Conservation (phyloP, 2,329 filamentous ascomycete genomes). For the Pleurostoma richardsiae region DNA sequence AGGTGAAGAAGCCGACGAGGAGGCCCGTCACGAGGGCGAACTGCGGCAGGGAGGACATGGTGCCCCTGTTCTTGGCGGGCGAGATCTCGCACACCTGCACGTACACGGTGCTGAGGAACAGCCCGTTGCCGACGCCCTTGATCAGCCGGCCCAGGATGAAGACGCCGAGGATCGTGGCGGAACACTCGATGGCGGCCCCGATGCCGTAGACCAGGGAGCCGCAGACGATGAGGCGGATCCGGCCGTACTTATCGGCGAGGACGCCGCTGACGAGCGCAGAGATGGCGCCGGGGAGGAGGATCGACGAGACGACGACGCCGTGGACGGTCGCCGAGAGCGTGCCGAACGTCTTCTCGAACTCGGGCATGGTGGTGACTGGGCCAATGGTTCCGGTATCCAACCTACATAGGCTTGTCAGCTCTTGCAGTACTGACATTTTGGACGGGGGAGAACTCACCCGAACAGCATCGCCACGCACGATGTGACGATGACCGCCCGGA, state of each 20-base stretch:
- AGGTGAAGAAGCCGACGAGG: slow-evolving; percentile 53
- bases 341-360: slow-evolving; percentile 45
- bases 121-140: slow-evolving; percentile 51
- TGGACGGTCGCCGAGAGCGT: slow-evolving; percentile 48
- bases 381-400: slow-evolving; percentile 49
- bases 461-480: slow-evolving; percentile 13
- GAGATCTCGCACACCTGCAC: slow-evolving; percentile 57
- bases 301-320: slow-evolving; percentile 55
- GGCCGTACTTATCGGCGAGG: slow-evolving; percentile 48
- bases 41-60: slow-evolving; percentile 47
- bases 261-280: slow-evolving; percentile 54
- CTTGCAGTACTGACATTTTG: neutral
- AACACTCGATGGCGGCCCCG: slow-evolving; percentile 38
- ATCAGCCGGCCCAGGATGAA: slow-evolving; percentile 52
- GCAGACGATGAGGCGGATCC: slow-evolving; percentile 44
- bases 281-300: slow-evolving; percentile 54
- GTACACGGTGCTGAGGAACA: slow-evolving; percentile 47
- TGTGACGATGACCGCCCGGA: slow-evolving; percentile 11
- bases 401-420: slow-evolving; percentile 4
- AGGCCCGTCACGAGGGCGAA: slow-evolving; percentile 47
- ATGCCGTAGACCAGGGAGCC: slow-evolving; percentile 48
- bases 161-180: slow-evolving; percentile 32
- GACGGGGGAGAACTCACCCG: slow-evolving; percentile 4
- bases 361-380: slow-evolving; percentile 52
- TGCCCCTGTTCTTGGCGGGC: slow-evolving; percentile 42